A percentile compares a stretch with the other conserved stretches of the same genome.
phyloP scores from a whole-genome alignment of 495 filamentous ascomycete genomes.

The Endocarpon pusillum region DNA sequence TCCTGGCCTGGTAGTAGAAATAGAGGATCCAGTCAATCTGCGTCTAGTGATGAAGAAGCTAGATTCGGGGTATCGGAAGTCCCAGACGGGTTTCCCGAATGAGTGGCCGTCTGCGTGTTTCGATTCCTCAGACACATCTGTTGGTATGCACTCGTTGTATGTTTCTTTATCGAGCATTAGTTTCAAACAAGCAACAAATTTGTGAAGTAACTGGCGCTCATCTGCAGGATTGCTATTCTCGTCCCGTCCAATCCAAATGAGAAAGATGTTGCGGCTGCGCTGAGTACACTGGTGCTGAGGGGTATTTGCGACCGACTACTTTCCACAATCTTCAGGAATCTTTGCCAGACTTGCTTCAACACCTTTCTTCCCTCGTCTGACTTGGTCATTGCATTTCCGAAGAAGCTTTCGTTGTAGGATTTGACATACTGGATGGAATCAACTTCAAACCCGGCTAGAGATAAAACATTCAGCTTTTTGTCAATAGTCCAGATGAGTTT shows the following conservation, averaged over 20 bases:
- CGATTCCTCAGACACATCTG: conserved; percentile 4
- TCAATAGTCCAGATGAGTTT: conserved; percentile 11
- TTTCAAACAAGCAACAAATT: conserved; percentile 9
- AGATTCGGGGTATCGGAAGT: conserved; percentile 9
- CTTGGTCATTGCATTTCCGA: conserved; percentile 6
- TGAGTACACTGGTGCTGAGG: conserved; percentile 4
- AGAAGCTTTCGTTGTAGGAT: conserved; percentile 8
- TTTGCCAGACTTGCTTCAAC: conserved; percentile 6
- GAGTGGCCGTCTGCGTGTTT: conserved; percentile 5
- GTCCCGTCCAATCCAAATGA: conserved; percentile 8
- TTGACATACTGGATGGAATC: conserved; percentile 3
- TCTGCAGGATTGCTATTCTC: conserved; percentile 6
- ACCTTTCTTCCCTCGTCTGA: conserved; percentile 5
- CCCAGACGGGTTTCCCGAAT: conserved; percentile 8
- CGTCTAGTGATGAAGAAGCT: conserved; percentile 8
- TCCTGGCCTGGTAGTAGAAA: conserved; percentile 2
- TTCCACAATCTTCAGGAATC: conserved; percentile 8
- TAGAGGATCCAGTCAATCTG: conserved; percentile 2
- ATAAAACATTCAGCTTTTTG: conserved; percentile 8
- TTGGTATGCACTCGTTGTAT: conserved; percentile 6
- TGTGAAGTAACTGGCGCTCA: conserved; percentile 3
- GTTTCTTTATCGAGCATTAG: conserved; percentile 7
- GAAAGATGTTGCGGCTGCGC: conserved; percentile 8
- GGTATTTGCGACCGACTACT: conserved; percentile 4
- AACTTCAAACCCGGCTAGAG: conserved; percentile 8